These are phyloP conservation scores for Adansonia gregorii DNA, from an alignment of 441 rosid species.

Conservation along the genomic window DNA sequence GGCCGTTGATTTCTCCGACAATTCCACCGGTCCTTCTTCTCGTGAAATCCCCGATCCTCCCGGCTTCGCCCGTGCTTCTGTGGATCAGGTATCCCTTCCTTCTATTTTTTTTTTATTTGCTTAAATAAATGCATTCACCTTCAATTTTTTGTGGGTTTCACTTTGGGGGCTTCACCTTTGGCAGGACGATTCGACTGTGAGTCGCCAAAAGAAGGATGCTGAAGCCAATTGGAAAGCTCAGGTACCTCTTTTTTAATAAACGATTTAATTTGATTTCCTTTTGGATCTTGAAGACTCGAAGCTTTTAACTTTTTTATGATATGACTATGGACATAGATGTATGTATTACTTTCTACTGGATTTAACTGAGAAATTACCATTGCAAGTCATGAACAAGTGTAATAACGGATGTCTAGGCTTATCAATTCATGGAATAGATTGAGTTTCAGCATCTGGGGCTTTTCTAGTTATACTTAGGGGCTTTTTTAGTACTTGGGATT, in stretches of 20 bases:
- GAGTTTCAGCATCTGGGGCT: background rate
- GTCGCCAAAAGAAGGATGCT: slow-evolving; percentile 95
- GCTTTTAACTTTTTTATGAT: background rate
- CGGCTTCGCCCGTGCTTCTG: slow-evolving; percentile 85
- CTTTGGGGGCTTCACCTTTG: background rate
- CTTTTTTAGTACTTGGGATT: background rate
- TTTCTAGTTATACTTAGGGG: background rate
- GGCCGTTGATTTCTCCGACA: slow-evolving; percentile 94
- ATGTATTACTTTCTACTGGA: background rate
- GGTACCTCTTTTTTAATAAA: slow-evolving; percentile 41
- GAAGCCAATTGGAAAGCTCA: slow-evolving; percentile 96
- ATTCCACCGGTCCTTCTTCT: slow-evolving; percentile 69
- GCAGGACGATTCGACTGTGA: slow-evolving; percentile 80
- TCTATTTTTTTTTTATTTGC: background rate
- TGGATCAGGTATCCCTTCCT: slow-evolving; percentile 62
- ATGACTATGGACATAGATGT: background rate
- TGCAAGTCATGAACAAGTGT: background rate
- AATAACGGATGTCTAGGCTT: background rate
- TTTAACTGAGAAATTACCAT: background rate
- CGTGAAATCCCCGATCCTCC: slow-evolving; percentile 94
- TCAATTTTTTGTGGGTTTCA: slow-evolving; percentile 7
- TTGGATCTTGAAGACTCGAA: slow-evolving; percentile 7
- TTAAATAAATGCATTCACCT: slow-evolving; percentile 5
- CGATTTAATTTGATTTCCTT: background rate
- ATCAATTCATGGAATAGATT: background rate